Base-by-base conservation (phyloP, 129 eudicot genomes). In the Glebionis coronaria region DNA sequence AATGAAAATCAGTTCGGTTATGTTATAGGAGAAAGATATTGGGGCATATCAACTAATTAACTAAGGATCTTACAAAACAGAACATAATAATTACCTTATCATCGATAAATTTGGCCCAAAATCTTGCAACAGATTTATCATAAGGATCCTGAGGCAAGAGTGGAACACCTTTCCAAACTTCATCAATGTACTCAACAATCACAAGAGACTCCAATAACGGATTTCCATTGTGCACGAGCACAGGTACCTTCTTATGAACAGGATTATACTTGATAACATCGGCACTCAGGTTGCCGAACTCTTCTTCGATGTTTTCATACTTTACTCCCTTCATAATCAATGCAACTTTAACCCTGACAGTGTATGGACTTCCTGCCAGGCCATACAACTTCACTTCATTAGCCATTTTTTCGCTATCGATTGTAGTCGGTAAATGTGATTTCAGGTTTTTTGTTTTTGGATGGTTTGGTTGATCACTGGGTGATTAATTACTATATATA, bases 101-200 rank as follows among this genome's bases (percentile, higher is more conserved):
- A 4, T 82, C 81, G 3, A 78, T 58, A 38, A 82, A 78, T 21
- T 70, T 73, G 42, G 71, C 65, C 80, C 82, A 78, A 31, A 82
- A 78, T 4, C 79, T 74, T 14, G 79, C 81, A 56, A 44, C 44
- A 38, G 81, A 81, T 63, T 57, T 74, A 15, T 70, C 78, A 20
- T 74, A 66, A 56, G 80, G 76, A 61, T 78, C 71, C 29, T 61
- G 72, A 49, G 83, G 83, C 13, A 82, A 64, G 44, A 82, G 45
- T 15, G 69, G 74, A 38, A 52, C 47, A 11, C 57, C 76, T 56
- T 69, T 69, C 87, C 87, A 79, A 12, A 44, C 65, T 15, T 82
- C 80, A n/a, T 82, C 86, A 14, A 82, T 73, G 40, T 82, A 82
- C 27, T 82, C 82, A 0, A 83, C 69, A 18, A 83, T 76, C 38